Evolutionary conservation across 169 alveolate species (phyloP).

Genomic region (Cyclospora cayetanensis): DNA sequence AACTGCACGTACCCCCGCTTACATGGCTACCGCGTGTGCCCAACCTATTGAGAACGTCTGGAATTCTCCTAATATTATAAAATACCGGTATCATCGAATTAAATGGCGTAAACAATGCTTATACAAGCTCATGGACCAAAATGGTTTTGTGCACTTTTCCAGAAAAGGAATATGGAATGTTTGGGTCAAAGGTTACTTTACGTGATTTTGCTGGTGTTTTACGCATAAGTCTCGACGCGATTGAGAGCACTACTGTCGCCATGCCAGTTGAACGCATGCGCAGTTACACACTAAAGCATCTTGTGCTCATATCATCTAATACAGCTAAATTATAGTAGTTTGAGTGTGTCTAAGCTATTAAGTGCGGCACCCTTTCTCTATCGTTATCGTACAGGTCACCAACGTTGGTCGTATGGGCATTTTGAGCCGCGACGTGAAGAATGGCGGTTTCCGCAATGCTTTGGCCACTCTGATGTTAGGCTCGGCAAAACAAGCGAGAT

Average conservation of each 20-base stretch:
- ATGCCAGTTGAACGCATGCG: neutral
- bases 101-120: too few species aligned
- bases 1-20: neutral
- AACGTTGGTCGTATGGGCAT: conserved; percentile 71
- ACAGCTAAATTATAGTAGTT: neutral
- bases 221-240: neutral
- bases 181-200: too few species aligned
- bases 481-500: conserved; percentile 15
- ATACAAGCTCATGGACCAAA: too few species aligned
- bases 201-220: too few species aligned
- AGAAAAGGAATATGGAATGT: too few species aligned
- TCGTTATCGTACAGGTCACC: conserved; percentile 52
- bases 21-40: too few species aligned
- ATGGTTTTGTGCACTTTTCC: too few species aligned
- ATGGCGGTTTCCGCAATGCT: conserved; percentile 59
- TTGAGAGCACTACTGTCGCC: neutral
- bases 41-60: too few species aligned
- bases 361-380: neutral
- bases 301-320: neutral
- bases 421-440: conserved; percentile 43
- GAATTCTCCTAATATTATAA: too few species aligned
- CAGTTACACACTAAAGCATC: neutral
- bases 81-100: too few species aligned
- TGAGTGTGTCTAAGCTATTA: neutral
- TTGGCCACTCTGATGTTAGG: conserved; percentile 66